Percentiles rank a stretch among this genome's conserved stretches.
Evolutionary conservation across 768 basidiomycete genomes (phyloP).

Genomic region (Suillus cothurnatus): DNA sequence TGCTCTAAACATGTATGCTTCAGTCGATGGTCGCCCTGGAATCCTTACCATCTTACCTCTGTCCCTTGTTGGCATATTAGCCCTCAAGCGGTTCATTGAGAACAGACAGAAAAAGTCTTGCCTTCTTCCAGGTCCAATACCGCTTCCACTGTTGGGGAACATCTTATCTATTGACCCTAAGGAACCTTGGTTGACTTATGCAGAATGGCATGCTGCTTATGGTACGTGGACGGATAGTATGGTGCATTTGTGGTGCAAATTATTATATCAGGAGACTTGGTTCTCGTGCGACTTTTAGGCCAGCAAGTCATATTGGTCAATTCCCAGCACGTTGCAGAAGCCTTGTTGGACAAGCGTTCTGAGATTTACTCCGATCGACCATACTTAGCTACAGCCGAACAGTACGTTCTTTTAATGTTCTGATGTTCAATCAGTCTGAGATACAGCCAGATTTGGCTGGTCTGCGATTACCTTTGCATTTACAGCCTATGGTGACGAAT

Average conservation of each 20-base stretch:
- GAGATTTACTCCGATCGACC: constrained; percentile 12
- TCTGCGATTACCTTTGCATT: constrained; percentile 4
- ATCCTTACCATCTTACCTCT: not conserved
- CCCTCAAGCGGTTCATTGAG: not conserved
- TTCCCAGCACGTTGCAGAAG: constrained; percentile 8
- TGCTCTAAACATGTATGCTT: not conserved
- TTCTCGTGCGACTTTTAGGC: constrained; percentile 7
- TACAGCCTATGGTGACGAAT: constrained; percentile 5
- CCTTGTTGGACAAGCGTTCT: constrained; percentile 13
- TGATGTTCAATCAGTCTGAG: not conserved
- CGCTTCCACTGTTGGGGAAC: constrained; percentile 10
- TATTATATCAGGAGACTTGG: constrained; percentile 1
- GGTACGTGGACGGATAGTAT: not conserved
- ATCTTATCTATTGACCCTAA: constrained; percentile 2
- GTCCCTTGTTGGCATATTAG: not conserved
- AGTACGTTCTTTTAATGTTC: not conserved
- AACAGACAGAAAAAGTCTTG: not conserved
- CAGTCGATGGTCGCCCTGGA: not conserved
- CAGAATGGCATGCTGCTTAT: not conserved
- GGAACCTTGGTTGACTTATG: constrained; percentile 9
- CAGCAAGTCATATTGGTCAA: constrained; percentile 4
- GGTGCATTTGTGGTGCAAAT: not conserved
- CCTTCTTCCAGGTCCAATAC: constrained; percentile 10
- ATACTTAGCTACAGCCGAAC: constrained; percentile 3
- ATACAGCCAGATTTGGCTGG: constrained; percentile 8